Evolutionary conservation across 352 stramenopile species (phyloP), one percentile per base, ranked within the genome.

Genomic region (Phytopythium mirpurense): DNA sequence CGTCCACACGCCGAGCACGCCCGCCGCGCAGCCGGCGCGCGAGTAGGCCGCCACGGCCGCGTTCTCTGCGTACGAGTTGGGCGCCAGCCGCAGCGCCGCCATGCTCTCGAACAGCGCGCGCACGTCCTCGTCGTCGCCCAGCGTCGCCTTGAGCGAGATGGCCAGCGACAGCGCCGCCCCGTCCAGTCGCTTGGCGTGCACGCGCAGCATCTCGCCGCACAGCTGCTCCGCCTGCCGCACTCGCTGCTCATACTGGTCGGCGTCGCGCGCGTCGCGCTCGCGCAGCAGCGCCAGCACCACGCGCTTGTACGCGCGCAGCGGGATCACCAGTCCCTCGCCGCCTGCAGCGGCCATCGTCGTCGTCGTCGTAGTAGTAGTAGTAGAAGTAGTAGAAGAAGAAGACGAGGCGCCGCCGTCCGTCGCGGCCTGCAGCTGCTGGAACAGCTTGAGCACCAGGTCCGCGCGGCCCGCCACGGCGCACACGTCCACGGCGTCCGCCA

Each of bases 1-100:
- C 3, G 10, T 18, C 46, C 46, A 53, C 5, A 53, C 16, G 23
- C 9, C 46, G 31, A 86, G 53, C 42, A 93, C 79, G 27, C 81
- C 60, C 38, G 86, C 77, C 7, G 74, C 61, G 3, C 57, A 59
- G 43, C 66, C 66, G 26, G 72, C 62, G 26, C 81, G 81, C 19
- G 83, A 90, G 55, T 89, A 91, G 2, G 81, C 81, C 7, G 72
- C 60, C 52, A 91, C 77, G 8, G 81, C 79, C 11, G 83, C 83
- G 48, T 91, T 90, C 51, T 76, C 76, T 24, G 81, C 83, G 42
- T 90, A 93, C 44, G 81, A 76, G 54, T 93, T 93, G 23, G 79
- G 77, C 60, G 61, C 42, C 9, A 92, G 59, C 2, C 54, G 55
- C 35, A 88, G 68, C 26, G 68, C 62, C 32, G 82, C 71, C 81